phyloP scores from a whole-genome alignment of 768 basidiomycete species.

The Auricularia sp. region DNA sequence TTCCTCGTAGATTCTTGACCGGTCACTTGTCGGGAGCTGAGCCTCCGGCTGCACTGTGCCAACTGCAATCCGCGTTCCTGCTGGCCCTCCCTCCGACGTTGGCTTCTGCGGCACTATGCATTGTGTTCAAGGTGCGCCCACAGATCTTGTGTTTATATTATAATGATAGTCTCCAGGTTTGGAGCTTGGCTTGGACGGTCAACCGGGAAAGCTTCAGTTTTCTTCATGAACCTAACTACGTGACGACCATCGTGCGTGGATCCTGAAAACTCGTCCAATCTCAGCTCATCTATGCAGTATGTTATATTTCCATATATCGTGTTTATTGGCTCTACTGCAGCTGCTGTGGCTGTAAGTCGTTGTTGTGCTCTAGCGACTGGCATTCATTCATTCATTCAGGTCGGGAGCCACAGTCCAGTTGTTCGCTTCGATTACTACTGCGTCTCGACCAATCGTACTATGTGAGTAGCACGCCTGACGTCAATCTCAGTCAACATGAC shows the following conservation, averaged over 20 bases:
- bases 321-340: no score
- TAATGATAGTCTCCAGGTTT: neutral
- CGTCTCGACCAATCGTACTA: neutral
- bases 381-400: neutral
- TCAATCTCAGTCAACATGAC: no score
- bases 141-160: neutral
- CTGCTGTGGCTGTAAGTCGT: no score
- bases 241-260: neutral
- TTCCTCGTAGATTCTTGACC: conserved; percentile 3
- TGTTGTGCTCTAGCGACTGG: no score
- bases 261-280: neutral
- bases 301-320: no score
- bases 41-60: conserved; percentile 4
- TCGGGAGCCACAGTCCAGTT: conserved; percentile 1
- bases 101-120: neutral
- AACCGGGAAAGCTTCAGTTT: neutral
- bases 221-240: neutral
- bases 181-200: conserved; percentile 5
- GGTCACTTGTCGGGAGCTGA: neutral
- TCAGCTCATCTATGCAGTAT: no score
- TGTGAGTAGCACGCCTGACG: neutral
- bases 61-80: conserved; percentile 2
- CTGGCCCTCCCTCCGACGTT: conserved; percentile 5
- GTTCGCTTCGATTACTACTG: conserved; percentile 5
- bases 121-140: conserved; percentile 3